phyloP scores from a whole-genome alignment of 192 early-diverging fungal species.

The Rhizophagus clarus region DNA sequence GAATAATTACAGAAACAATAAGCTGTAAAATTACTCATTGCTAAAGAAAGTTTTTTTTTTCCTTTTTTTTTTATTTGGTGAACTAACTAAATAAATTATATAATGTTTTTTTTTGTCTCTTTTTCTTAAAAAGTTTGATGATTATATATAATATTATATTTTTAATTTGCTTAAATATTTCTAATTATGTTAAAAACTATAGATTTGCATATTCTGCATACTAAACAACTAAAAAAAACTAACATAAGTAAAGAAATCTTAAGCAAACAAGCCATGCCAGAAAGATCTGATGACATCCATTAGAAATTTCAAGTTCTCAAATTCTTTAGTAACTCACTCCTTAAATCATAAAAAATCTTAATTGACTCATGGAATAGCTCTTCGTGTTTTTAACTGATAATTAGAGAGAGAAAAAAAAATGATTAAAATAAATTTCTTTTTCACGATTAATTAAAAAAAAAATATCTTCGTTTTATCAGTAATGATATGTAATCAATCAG shows the following conservation, averaged over 20 bases:
- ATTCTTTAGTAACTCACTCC: not conserved
- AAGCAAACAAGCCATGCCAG: not conserved
- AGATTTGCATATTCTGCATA: not conserved
- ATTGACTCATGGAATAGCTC: not conserved
- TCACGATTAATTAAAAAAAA: not conserved
- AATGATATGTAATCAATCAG: not conserved
- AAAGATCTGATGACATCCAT: not conserved
- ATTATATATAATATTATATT: not conserved
- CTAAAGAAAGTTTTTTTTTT: not conserved
- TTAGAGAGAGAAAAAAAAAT: not conserved
- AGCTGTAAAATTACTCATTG: not conserved
- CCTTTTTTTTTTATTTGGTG: not conserved
- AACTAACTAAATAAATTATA: not conserved
- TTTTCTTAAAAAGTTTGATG: not conserved
- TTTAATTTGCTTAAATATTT: not conserved
- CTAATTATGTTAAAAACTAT: not conserved
- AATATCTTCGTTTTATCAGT: not conserved
- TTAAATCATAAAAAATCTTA: not conserved
- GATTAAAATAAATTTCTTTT: not conserved
- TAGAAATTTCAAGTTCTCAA: not conserved
- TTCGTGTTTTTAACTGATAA: not conserved
- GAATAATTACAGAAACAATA: not conserved
- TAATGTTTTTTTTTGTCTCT: not conserved
- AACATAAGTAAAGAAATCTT: not conserved
- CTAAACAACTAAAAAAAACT: not conserved